Evolutionary conservation across 306 rosid species (phyloP), one percentile per base, ranked within the genome.

Genomic region (Fragaria nilgerrensis): DNA sequence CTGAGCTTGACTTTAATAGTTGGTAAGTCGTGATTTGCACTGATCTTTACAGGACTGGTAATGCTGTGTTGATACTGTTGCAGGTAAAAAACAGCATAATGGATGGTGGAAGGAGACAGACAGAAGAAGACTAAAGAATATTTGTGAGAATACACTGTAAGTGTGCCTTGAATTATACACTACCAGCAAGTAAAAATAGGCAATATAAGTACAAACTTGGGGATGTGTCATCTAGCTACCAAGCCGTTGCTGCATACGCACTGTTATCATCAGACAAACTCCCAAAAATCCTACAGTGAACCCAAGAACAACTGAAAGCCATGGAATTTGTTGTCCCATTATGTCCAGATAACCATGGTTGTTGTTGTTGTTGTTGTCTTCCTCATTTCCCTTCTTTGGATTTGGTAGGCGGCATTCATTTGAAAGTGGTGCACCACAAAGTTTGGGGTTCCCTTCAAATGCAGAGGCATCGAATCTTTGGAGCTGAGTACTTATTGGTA

Each of bases 391-490:
- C 8, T 49, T 55, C 0, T 52, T 19, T 52, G 58, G 58, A 23
- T 22, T 53, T 14, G 36, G 3, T 2, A 32, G 34, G 34, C 0
- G 39, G 62, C 75, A 50, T 12, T 10, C 63, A n/a, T 74, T 55
- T 4, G 41, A 9, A 58, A 74, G 56, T 9, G 43, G 77, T 23
- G 37, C 4, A 8, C 69, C 77, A 10, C 77, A 58, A 13, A 74
- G 77, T 14, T 56, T 43, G 0, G 77, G 77, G 41, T 74, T 74
- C 8, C 77, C 69, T 16, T 74, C 69, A 44, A 37, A 74, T 15
- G 55, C 34, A 32, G 34, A 32, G 34, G 34, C 34, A 32, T 32
- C 0, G 34, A 32, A 32, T 3, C 34, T 32, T 22, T 41, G 55
- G 8, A 74, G 55, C 55, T 58, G 55, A 58, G 53, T 74, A 22